These are phyloP conservation scores for Diaporthe ampelina DNA, from an alignment of 2,329 filamentous ascomycete species.

Conservation along the genomic window DNA sequence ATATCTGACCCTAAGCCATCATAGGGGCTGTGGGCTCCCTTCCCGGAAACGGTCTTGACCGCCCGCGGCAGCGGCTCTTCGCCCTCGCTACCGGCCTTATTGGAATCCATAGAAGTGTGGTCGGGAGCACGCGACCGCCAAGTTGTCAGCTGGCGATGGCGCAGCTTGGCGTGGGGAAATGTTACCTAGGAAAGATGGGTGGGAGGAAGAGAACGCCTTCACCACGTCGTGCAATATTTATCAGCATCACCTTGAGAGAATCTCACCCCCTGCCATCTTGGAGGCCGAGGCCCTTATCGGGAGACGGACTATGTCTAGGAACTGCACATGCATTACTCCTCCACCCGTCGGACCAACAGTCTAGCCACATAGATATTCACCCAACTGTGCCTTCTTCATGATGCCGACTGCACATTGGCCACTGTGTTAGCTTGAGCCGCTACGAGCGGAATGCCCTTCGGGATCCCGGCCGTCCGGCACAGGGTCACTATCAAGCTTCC, in stretches of 20 bases:
- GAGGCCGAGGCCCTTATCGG: not conserved
- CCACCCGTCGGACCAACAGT: not conserved
- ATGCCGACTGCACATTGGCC: not conserved
- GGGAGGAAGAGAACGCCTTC: not conserved
- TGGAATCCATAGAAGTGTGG: slow-evolving; percentile 18
- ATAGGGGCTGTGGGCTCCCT: slow-evolving; percentile 15
- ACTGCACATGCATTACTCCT: not conserved
- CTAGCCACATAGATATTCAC: too few relatives aligned
- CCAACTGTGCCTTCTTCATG: not conserved
- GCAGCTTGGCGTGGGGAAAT: slow-evolving; percentile 6
- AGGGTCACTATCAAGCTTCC: slow-evolving; percentile 16
- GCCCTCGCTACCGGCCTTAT: slow-evolving; percentile 29
- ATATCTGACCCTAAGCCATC: slow-evolving; percentile 28
- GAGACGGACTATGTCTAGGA: not conserved
- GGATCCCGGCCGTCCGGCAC: slow-evolving; percentile 19
- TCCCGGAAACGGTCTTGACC: slow-evolving; percentile 7
- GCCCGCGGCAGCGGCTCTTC: slow-evolving; percentile 15
- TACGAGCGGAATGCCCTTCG: not conserved
- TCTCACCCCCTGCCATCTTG: not conserved
- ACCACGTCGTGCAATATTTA: slow-evolving; percentile 8
- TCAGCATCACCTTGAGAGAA: not conserved
- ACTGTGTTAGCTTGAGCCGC: not conserved
- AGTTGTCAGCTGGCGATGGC: slow-evolving; percentile 5
- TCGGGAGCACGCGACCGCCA: not conserved
- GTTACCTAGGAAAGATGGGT: not conserved